Base-by-base conservation (phyloP, 768 basidiomycete genomes). In the Rhizopogon vulgaris region DNA sequence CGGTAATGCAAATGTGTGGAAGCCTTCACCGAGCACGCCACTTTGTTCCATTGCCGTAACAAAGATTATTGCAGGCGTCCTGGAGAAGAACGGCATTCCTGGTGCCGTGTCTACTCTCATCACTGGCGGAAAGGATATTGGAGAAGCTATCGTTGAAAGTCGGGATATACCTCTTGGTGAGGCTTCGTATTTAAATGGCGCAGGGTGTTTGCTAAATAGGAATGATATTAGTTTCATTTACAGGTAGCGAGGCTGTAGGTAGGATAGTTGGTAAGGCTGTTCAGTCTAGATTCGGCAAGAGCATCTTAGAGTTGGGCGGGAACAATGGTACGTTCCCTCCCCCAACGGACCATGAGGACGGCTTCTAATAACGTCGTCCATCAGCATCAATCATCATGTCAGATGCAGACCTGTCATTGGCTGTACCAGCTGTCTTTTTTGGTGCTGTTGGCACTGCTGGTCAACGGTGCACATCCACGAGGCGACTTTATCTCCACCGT, bases 1-100 rank as follows among this genome's bases (percentile, higher is more conserved):
- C 27, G 94, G 94, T 15, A 97, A 98, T 67, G 85, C 92, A 1
- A 94, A 92, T 0, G 67, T 98, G 41, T 97, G 94, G 94, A 97
- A 97, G 65, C 94, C 94, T 6, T 88, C 93, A 0, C 90, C 86
- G 2, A 88, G 78, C 2, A 97, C 94, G 0, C 85, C 94, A 3
- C 70, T 95, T 34, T 94, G 85, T 64, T 78, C 93, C n/a, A 87
- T 98, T 52, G 95, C 94, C 0, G 80, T 93, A 22, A 94, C 90
- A 22, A 85, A 82, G 64, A 90, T 97, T 59, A 74, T 98, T 24
- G 76, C 91, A 17, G 66, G 73, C 28, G 87, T 97, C 12, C 75
- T 98, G 53, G 88, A 94, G 68, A 74, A 69, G 52, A 93, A 97
- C 63, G 82, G 81, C 32, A 72, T 96, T 9, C 88, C 90, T 2